These are phyloP conservation scores for Paracorniculantispora psalliotae DNA, from an alignment of 2,329 filamentous ascomycete genomes.

Conservation along the genomic window DNA sequence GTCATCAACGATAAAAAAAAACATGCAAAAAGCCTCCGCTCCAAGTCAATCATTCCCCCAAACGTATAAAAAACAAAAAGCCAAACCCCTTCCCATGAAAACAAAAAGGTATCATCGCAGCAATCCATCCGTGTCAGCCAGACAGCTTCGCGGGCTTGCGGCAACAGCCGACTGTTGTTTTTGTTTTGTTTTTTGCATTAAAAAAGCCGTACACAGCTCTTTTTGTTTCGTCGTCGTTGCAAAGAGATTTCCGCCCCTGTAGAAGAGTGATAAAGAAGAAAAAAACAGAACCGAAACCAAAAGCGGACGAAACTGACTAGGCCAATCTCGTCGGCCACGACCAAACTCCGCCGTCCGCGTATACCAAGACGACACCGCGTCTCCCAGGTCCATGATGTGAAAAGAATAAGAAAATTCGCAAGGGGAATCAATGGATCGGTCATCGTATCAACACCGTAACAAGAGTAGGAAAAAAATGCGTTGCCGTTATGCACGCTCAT, in stretches of 20 bases:
- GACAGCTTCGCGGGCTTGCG: slow-evolving; percentile 3
- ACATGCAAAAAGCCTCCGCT: not conserved
- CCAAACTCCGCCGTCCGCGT: slow-evolving; percentile 8
- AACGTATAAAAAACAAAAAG: not conserved
- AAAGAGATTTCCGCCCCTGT: slow-evolving; percentile 1
- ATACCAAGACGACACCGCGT: slow-evolving; percentile 10
- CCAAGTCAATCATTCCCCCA: not conserved
- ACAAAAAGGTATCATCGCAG: slow-evolving; percentile 9
- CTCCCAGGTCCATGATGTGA: slow-evolving; percentile 1
- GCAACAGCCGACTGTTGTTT: not conserved
- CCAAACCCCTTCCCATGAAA: slow-evolving; percentile 2
- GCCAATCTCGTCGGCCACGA: not conserved
- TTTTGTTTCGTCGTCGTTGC: not conserved
- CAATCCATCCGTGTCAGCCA: slow-evolving; percentile 4
- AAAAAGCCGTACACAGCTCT: not conserved
- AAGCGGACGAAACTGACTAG: not conserved
- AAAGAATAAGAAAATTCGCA: not conserved
- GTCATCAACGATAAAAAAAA: not conserved
- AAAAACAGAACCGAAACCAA: not conserved
- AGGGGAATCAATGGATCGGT: not conserved
- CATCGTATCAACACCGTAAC: not conserved
- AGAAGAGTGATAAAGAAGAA: not conserved
- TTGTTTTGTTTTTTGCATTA: not conserved
- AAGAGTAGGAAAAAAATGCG: not conserved
- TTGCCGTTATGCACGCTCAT: not conserved